phyloP scores from a whole-genome alignment of 805 yeast genomes.

The Ogataea zsoltii region DNA sequence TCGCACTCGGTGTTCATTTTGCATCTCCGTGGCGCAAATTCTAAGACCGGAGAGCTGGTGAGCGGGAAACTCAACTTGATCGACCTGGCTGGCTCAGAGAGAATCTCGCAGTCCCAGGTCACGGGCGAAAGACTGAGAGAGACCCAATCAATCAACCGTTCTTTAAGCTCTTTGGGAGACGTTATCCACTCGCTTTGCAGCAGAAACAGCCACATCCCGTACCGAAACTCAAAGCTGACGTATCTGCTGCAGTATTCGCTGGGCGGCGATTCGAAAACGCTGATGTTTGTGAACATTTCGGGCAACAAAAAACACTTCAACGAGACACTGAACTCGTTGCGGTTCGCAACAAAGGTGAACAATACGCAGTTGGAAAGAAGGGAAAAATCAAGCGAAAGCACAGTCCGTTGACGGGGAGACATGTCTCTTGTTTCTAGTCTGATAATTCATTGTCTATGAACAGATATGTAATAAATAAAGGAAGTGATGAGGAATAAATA shows the following conservation, averaged over 20 bases:
- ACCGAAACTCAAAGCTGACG: constrained; percentile 73
- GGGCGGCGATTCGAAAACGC: constrained; percentile 82
- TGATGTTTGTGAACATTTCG: constrained; percentile 90
- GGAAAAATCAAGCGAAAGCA: neutral
- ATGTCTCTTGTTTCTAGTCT: neutral
- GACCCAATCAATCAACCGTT: constrained; percentile 86
- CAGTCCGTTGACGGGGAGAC: neutral
- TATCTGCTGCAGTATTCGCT: constrained; percentile 81
- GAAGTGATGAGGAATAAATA: constrained; percentile 2
- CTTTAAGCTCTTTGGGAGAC: constrained; percentile 85
- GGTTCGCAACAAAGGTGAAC: constrained; percentile 87
- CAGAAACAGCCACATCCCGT: constrained; percentile 56
- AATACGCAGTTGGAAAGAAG: constrained; percentile 39
- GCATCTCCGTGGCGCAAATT: constrained; percentile 55
- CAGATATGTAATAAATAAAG: constrained; percentile 1
- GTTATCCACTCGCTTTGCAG: constrained; percentile 55
- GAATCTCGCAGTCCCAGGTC: constrained; percentile 72
- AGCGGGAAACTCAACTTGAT: constrained; percentile 74
- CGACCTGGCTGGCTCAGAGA: constrained; percentile 94
- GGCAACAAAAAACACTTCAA: constrained; percentile 60
- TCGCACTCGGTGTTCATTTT: constrained; percentile 85
- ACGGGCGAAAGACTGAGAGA: constrained; percentile 80
- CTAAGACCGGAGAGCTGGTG: constrained; percentile 45
- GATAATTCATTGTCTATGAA: neutral
- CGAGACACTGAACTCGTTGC: constrained; percentile 80